Base-by-base conservation (phyloP, 495 filamentous ascomycete species). In the Annulohypoxylon maeteangense region DNA sequence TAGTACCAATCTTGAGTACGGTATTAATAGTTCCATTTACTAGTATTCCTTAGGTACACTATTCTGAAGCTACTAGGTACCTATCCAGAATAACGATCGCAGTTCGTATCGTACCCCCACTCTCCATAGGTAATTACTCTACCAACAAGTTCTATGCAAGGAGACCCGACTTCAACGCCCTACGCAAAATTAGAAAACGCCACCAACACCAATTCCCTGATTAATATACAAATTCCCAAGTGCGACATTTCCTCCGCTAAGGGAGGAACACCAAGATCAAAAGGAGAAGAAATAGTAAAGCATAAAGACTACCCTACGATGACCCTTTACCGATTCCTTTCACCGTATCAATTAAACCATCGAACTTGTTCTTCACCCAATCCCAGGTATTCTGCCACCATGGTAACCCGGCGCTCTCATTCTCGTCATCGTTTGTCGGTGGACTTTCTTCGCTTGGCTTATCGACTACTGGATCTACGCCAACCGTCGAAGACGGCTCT, bases 301-400 rank as follows among this genome's bases (percentile, higher is more conserved):
- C 23, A 44, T 36, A 44, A 7, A 25, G 7, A 55, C 22, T 32
- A 27, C n/a, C 14, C 34, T 58, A 67, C n/a, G 55, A 67, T 7
- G 54, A 50, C 48, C 23, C 67, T 36, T 62, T 50, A 22, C 53
- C 53, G 29, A 60, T 42, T 29, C 78, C 77, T 3, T 72, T 75
- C 5, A 85, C 70, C 38, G 80, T 76, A 4, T 77, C 79, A 69
- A 84, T 79, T 47, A 83, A 70, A 16, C 79, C 72, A 44, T 80
- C 72, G 1, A 87, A 69, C 70, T 85, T 81, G 11, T 79, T 81
- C 14, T 78, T 81, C 27, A 86, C 75, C 86, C 85, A 88, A 27
- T 84, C 76, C 84, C 81, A 85, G 0, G 73, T 60, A 47, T 78
- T 68, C 23, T 79, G 75, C 53, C 76, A 66, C 66, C 70, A 77